Percentiles rank a stretch among this genome's conserved stretches.
phyloP scores from a whole-genome alignment of 768 basidiomycete species.

The Sarcodon aspratus region DNA sequence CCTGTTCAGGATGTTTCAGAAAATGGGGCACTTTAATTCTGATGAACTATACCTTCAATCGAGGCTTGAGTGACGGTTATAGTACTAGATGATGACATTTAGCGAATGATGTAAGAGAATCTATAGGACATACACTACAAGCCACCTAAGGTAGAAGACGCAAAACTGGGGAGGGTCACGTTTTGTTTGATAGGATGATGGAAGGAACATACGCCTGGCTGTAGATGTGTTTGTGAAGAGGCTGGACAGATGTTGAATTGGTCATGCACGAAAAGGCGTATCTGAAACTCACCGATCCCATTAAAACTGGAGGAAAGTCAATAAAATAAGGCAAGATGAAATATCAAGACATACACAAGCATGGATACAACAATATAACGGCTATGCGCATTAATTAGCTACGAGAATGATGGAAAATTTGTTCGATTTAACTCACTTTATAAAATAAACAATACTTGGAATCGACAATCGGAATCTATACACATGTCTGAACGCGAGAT shows the following conservation, averaged over 20 bases:
- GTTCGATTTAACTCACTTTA: constrained; percentile 5
- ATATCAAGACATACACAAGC: constrained; percentile 14
- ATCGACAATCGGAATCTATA: constrained; percentile 16
- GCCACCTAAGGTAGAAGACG: constrained; percentile 7
- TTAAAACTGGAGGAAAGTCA: constrained; percentile 11
- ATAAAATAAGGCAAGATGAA: background rate
- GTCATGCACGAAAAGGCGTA: background rate
- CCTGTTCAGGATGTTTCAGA: background rate
- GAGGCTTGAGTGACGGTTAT: background rate
- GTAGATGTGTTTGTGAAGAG: constrained; percentile 1
- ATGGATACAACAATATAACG: constrained; percentile 18
- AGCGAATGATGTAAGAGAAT: background rate
- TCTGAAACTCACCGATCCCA: constrained; percentile 10
- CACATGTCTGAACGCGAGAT: background rate
- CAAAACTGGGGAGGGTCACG: background rate
- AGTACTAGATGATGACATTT: background rate
- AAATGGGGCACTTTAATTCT: background rate
- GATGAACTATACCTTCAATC: background rate
- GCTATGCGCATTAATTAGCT: background rate
- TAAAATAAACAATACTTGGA: constrained; percentile 17
- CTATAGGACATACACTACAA: constrained; percentile 2
- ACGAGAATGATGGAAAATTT: too few species aligned
- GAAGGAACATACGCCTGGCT: background rate
- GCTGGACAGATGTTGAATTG: background rate
- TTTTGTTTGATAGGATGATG: background rate